A percentile compares a stretch with the other conserved stretches of the same genome.
Evolutionary conservation across 441 rosid species (phyloP).

Genomic region (Brassica balearica): DNA sequence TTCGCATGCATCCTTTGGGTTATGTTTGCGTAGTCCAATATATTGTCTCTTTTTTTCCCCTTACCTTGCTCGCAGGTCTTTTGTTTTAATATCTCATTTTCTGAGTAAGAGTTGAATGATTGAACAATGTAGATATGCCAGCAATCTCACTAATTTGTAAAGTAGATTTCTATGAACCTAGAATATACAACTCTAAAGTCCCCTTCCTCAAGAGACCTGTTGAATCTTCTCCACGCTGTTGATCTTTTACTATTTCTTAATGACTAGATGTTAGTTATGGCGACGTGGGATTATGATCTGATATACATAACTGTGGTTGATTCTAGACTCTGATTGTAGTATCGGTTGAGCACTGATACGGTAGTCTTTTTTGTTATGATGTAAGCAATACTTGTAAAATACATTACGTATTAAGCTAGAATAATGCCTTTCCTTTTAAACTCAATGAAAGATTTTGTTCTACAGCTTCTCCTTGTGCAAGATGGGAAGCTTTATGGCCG

Average conservation of each 20-base stretch:
- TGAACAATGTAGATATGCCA: conserved; percentile 7
- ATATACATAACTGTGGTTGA: conserved; percentile 1
- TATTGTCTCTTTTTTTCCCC: not conserved
- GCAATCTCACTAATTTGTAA: conserved; percentile 15
- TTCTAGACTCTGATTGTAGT: not conserved
- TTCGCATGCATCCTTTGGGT: conserved; percentile 12
- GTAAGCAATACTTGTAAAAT: not conserved
- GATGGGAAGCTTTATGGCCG: conserved; percentile 96
- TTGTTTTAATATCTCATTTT: conserved; percentile 17
- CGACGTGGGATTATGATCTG: not conserved
- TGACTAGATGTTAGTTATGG: not conserved
- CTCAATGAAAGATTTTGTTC: conserved; percentile 28
- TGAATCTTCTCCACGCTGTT: not conserved
- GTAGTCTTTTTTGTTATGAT: not conserved
- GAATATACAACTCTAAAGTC: conserved; percentile 14
- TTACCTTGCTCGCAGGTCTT: not conserved
- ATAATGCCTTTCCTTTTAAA: conserved; percentile 5
- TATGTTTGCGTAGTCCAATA: conserved; percentile 21
- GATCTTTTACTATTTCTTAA: not conserved
- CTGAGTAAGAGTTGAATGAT: conserved; percentile 6
- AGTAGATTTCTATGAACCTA: not conserved
- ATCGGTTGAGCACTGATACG: not conserved
- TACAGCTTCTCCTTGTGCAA: conserved; percentile 92
- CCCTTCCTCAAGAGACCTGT: not conserved
- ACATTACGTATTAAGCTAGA: conserved; percentile 2